Conservation (phyloP, 1,284 basidiomycete genomes). For the Termitomyces sp. region DNA sequence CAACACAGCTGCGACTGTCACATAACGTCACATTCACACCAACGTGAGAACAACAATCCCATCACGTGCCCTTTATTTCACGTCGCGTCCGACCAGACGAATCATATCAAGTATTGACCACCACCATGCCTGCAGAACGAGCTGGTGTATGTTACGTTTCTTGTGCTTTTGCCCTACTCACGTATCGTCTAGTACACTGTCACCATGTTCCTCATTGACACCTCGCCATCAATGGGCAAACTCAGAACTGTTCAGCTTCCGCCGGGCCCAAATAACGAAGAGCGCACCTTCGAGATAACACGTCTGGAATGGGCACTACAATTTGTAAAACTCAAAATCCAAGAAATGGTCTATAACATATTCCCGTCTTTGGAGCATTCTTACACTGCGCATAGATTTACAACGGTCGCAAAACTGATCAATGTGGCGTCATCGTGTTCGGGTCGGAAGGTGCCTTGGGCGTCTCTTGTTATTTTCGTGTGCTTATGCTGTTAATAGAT, state of each 20-base stretch:
- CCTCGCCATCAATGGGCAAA: slow-evolving; percentile 81
- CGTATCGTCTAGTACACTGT: slow-evolving; percentile 58
- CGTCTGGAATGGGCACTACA: slow-evolving; percentile 81
- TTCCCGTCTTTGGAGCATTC: background rate
- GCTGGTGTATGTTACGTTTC: slow-evolving; percentile 52
- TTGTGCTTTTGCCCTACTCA: slow-evolving; percentile 5
- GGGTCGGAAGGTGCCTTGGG: slow-evolving; percentile 64
- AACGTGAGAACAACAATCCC: slow-evolving; percentile 16
- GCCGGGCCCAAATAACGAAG: slow-evolving; percentile 45
- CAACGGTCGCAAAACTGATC: slow-evolving; percentile 86
- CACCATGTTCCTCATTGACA: slow-evolving; percentile 83
- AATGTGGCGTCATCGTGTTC: slow-evolving; percentile 82
- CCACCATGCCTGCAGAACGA: slow-evolving; percentile 67
- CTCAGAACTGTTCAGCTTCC: slow-evolving; percentile 53
- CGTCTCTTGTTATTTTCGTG: background rate
- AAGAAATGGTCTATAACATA: slow-evolving; percentile 68
- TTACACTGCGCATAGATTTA: slow-evolving; percentile 51
- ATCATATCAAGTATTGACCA: slow-evolving; percentile 14
- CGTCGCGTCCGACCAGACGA: slow-evolving; percentile 24
- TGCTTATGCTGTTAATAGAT: slow-evolving; percentile 30
- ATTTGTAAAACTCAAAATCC: slow-evolving; percentile 83
- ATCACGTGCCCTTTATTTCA: slow-evolving; percentile 28
- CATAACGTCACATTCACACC: slow-evolving; percentile 18
- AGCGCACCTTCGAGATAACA: slow-evolving; percentile 53
- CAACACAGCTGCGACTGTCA: slow-evolving; percentile 14